Base-by-base conservation (phyloP, 2,329 filamentous ascomycete genomes). In the Colletotrichum eleusines region DNA sequence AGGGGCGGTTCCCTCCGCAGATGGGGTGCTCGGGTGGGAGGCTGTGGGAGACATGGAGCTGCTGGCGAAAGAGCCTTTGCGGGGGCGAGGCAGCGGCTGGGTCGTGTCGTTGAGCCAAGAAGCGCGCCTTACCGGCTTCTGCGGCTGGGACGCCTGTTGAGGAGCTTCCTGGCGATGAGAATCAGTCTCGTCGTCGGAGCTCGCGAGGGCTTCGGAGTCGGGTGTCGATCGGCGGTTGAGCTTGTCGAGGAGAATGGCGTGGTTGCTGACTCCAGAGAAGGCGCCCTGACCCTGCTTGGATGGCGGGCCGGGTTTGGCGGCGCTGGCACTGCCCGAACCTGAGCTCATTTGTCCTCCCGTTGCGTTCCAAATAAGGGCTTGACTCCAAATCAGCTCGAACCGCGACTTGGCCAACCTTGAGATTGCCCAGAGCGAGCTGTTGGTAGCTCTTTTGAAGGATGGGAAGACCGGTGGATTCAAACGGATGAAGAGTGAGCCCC, bases 151-250 rank as follows among this genome's bases (percentile, higher is more conserved):
- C 71, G 79, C 78, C 76, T 81, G 82, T 76, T 85, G 85, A 73
- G 82, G 82, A 76, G 78, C 80, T 68, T 87, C 88, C 74, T 88
- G 84, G 54, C 85, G 85, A 74, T 88, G 86, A 78, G 90, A 86
- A 72, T 97, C 92, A 68, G 85, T 87, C 80, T 99, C 96, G 80
- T 98, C 96, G 80, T 98, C 96, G 16, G 95, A 98, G 74, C 95
- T 98, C 63, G 92, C 94, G 71, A 98, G 84, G 62, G 94, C 95
- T 79, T 98, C 95, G 4, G 95, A 98, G 78, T 98, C 96, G 28
- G 95, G 95, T 1, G 95, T 98, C 9, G 94, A 94, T 76, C 95
- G 90, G 66, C 91, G 87, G 76, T 93, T 92, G 60, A 92, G 86
- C 79, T 94, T 96, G 61, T 95, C 93, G 42, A 94, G 85, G 58